phyloP scores from a whole-genome alignment of 352 stramenopile species.

The Phytophthora foliorum region DNA sequence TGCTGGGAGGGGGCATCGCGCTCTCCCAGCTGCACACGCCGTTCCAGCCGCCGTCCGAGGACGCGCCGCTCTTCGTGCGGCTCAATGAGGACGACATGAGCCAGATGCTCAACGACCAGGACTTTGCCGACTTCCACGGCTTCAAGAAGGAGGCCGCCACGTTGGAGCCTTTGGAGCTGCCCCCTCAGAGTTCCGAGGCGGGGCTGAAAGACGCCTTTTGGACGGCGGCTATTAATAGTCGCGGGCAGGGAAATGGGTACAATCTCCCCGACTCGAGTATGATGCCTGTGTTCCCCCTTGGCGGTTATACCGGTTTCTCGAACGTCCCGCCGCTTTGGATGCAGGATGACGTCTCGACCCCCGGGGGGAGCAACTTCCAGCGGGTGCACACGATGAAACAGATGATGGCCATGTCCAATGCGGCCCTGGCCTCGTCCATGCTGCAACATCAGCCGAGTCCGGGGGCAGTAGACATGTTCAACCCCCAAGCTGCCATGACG shows the following conservation, averaged over 20 bases:
- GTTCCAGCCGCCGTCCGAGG: constrained; percentile 33
- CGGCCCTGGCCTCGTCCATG: constrained; percentile 21
- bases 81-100: constrained; percentile 56
- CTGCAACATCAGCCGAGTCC: constrained; percentile 39
- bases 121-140: constrained; percentile 46
- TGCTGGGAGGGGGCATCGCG: constrained; percentile 43
- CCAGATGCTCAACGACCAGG: constrained; percentile 57
- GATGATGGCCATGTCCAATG: constrained; percentile 38
- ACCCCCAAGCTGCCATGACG: background rate
- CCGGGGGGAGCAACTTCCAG: constrained; percentile 23
- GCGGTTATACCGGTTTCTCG: background rate
- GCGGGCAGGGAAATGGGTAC: constrained; percentile 17
- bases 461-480: constrained; percentile 41
- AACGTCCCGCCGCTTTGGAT: constrained; percentile 12
- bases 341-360: constrained; percentile 17
- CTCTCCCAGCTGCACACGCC: constrained; percentile 18
- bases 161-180: constrained; percentile 51
- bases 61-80: constrained; percentile 39
- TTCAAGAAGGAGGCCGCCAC: constrained; percentile 29
- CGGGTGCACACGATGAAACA: constrained; percentile 40
- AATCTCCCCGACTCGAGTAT: constrained; percentile 29
- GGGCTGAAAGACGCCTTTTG: constrained; percentile 38
- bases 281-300: constrained; percentile 44
- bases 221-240: background rate
- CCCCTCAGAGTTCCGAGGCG: no score